Evolutionary conservation across 768 basidiomycete species (phyloP), one percentile per base, ranked within the genome.

Genomic region (Thelephora aurantiotincta): DNA sequence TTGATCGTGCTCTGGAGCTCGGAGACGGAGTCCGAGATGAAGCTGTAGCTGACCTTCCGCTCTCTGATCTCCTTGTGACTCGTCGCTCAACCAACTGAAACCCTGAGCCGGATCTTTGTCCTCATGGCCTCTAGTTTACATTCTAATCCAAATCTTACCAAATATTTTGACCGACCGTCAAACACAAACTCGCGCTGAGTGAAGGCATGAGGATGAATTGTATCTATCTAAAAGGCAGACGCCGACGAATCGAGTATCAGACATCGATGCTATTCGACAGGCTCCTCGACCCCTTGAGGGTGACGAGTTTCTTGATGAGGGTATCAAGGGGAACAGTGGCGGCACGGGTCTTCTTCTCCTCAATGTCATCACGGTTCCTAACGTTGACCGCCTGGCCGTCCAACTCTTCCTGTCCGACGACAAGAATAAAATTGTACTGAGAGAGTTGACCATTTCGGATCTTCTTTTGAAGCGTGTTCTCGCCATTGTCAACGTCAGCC

Each of bases 391-490:
- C 88, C 36, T 74, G 75, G 38, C 73, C 69, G 50, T 90, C 82
- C 48, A 89, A 66, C 65, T 99, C 96, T 54, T 91, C 86, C 58
- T 93, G 82, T 23, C 96, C 96, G 48, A 98, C 94, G 50, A 98
- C 94, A 54, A 98, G 74, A 56, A 97, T 90, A 62, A 96, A 97
- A 67, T 98, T 98, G 68, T 94, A 96, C 63, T 97, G 94, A 30
- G 92, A 88, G 53, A 94, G 78, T 67, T 99, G 93, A 18, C 88
- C 93, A 61, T 98, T 97, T 23, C 93, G 76, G 58, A 99, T 89
- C 73, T 97, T 98, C 77, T 98, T 98, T 50, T 78, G 83, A 22
- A 98, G 74, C 0, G 96, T 98, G 58, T 96, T 83, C 36, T 83
- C 80, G 33, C 86, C 80, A 54, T 93, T 82, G 64, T 98, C 96